Base-by-base conservation (phyloP, 2,329 filamentous ascomycete species). In the Coniochaeta sp. region DNA sequence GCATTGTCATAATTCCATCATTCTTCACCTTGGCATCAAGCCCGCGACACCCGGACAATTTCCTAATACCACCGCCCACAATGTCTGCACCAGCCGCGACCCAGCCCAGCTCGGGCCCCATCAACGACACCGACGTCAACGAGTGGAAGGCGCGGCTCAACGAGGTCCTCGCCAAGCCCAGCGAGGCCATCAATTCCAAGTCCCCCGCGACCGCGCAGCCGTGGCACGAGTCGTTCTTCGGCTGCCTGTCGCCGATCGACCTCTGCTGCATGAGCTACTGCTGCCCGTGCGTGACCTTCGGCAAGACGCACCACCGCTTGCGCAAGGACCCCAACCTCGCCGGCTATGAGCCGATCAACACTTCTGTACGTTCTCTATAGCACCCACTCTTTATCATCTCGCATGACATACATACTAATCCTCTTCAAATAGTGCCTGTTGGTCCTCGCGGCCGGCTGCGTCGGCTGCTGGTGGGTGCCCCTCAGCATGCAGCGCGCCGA, bases 201-300 rank as follows among this genome's bases (percentile, higher is more conserved):
- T 78, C 78, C 1, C 69, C 75, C 14, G 70, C 68, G 24, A 65
- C 64, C 26, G 63, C 77, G 0, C 69, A 73, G 65, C 60, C 73
- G 10, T 81, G 77, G 77, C 65, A 65, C 62, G 68, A 68, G 52
- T 64, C 70, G 58, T 74, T 80, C 66, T 80, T 78, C 54, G 72
- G 72, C 60, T 81, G 77, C 73, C 77, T 75, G 68, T 71, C 63
- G 61, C 78, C 78, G 26, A 70, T 79, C 58, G 73, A 75, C 58
- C 71, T 73, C 1, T 80, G 78, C 66, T 63, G 78, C n/a, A 69
- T 79, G 58, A 73, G 75, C 17, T 81, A 72, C 64, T 80, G 74
- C 62, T 62, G 78, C 28, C 78, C 79, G 1, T 81, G 78, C 62
- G 70, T 80, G 34, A 79, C 77, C 36, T 81, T 79, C 56, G 77